phyloP scores from a whole-genome alignment of 306 rosid genomes.

The Morella rubra region DNA sequence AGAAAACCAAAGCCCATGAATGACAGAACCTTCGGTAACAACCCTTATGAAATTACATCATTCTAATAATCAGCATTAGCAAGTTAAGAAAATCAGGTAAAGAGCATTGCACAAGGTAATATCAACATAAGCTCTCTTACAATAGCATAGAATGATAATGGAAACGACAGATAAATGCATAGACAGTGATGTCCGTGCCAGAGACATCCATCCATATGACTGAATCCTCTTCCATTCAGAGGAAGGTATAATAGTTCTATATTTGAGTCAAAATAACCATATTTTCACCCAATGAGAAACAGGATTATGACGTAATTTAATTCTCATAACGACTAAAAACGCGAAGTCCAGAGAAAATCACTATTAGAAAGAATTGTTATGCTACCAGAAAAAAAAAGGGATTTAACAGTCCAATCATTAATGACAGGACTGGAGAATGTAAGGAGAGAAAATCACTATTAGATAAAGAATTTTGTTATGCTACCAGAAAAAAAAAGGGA shows the following conservation, averaged over 20 bases:
- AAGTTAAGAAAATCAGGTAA: neutral
- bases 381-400: constrained; percentile 10
- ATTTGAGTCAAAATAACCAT: neutral
- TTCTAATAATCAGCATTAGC: neutral
- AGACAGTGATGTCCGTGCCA: neutral
- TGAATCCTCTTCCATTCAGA: neutral
- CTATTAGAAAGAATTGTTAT: neutral
- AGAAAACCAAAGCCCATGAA: neutral
- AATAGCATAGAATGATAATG: neutral
- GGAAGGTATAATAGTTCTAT: neutral
- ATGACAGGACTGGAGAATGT: too few relatives aligned
- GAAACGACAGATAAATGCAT: neutral
- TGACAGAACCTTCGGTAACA: neutral
- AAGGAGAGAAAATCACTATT: neutral
- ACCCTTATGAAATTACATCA: neutral
- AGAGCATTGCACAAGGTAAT: neutral
- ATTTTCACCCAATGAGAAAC: neutral
- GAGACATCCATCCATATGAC: neutral
- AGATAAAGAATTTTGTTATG: neutral
- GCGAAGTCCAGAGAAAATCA: neutral
- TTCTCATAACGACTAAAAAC: neutral
- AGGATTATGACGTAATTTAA: neutral
- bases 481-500: neutral
- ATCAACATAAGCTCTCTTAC: constrained; percentile 11
- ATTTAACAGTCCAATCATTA: constrained; percentile 2